Percentiles rank a stretch among this genome's conserved stretches.
Evolutionary conservation across 2,329 filamentous ascomycete genomes (phyloP).

Genomic region (Trichoderma sp.): DNA sequence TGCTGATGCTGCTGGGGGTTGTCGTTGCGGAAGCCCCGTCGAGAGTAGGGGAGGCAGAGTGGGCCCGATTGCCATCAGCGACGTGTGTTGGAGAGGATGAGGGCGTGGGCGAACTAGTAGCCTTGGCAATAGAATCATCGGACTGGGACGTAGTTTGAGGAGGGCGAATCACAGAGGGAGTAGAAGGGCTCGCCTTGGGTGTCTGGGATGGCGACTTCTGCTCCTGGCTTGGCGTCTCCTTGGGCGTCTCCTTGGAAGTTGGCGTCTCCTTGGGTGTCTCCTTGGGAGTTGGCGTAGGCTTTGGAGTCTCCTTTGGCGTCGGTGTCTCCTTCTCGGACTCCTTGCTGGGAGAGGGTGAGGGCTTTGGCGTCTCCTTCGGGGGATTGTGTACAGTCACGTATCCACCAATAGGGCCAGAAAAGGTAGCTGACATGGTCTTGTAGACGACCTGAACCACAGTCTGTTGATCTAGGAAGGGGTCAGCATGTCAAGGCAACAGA

Average conservation of each 20-base stretch:
- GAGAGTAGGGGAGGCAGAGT: constrained; percentile 25
- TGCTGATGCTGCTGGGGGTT: neutral
- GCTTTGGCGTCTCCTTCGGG: constrained; percentile 13
- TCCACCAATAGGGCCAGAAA: constrained; percentile 42
- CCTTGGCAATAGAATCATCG: constrained; percentile 32
- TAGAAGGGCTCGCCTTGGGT: neutral
- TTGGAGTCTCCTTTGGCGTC: constrained; percentile 18
- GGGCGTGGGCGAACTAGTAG: constrained; percentile 26
- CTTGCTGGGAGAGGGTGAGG: constrained; percentile 14
- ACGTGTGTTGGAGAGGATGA: neutral
- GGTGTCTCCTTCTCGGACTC: constrained; percentile 3
- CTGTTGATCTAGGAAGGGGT: neutral
- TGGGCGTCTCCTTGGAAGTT: constrained; percentile 22
- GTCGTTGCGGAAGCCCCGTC: constrained; percentile 20
- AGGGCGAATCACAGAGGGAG: constrained; percentile 10
- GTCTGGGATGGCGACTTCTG: neutral
- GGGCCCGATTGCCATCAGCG: constrained; percentile 20
- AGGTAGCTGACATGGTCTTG: constrained; percentile 41
- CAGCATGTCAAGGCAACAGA: neutral
- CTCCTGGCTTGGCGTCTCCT: constrained; percentile 21
- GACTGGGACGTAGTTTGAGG: constrained; percentile 25
- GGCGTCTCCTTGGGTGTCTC: constrained; percentile 20
- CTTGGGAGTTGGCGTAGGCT: neutral
- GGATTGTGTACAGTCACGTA: constrained; percentile 36
- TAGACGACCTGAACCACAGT: constrained; percentile 38